Conservation (phyloP, 352 stramenopile species). For the Phytophthora sp. region DNA sequence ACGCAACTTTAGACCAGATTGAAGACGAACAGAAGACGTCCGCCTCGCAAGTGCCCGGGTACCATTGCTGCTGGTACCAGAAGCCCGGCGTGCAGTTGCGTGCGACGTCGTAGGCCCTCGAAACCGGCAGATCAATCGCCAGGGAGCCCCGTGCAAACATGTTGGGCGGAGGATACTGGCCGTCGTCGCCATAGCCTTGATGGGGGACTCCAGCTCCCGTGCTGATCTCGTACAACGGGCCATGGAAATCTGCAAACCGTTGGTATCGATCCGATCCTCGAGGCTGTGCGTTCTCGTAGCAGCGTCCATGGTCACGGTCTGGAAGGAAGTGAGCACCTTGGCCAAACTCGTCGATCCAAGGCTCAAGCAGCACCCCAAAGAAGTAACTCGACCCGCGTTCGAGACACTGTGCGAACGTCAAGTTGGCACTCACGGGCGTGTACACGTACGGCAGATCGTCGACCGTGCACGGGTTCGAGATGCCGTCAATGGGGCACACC, state of each 20-base stretch:
- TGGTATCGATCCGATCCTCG: conserved; percentile 92
- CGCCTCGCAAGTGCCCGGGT: conserved; percentile 96
- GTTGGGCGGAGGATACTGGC: conserved; percentile 72
- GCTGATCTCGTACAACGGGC: conserved; percentile 93
- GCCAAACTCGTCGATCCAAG: conserved; percentile 95
- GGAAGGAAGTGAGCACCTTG: conserved; percentile 91
- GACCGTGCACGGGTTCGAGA: conserved; percentile 93
- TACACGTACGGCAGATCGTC: conserved; percentile 95
- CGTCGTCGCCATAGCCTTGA: conserved; percentile 92
- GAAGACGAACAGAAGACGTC: conserved; percentile 92
- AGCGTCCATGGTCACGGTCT: conserved; percentile 79
- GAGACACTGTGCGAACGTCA: conserved; percentile 91
- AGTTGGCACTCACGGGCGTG: conserved; percentile 76
- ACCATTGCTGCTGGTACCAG: conserved; percentile 90
- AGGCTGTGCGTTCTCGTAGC: conserved; percentile 94
- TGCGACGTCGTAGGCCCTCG: conserved; percentile 81
- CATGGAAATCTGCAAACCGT: conserved; percentile 94
- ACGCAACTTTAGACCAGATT: conserved; percentile 32
- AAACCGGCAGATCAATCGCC: conserved; percentile 85
- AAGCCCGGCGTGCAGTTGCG: conserved; percentile 96
- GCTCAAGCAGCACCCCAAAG: conserved; percentile 94
- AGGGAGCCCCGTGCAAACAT: conserved; percentile 90
- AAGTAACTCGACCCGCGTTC: conserved; percentile 87
- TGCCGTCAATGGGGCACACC: conserved; percentile 95
- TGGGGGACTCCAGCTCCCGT: conserved; percentile 78